These are phyloP conservation scores for Nannochloropsis salina DNA, from an alignment of 108 stramenopile species.

Conservation along the genomic window DNA sequence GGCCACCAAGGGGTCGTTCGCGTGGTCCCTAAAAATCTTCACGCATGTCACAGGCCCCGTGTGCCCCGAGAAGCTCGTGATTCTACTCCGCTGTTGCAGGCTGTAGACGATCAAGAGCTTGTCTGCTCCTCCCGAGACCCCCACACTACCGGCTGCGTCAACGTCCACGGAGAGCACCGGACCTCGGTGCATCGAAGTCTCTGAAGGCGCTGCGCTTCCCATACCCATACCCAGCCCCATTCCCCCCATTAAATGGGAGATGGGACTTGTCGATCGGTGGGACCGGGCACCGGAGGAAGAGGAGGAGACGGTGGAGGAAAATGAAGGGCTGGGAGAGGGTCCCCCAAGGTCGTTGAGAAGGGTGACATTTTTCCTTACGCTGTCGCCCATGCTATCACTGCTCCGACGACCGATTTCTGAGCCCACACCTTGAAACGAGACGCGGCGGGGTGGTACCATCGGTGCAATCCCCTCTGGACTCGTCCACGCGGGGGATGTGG, in stretches of 20 bases:
- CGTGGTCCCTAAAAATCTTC: constrained; percentile 6
- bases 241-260: not conserved
- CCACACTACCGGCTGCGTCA: not conserved
- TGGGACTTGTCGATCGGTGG: not conserved
- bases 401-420: not conserved
- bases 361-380: not conserved
- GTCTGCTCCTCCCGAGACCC: not conserved
- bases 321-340: not conserved
- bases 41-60: constrained; percentile 8
- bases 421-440: not conserved
- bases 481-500: too few species aligned
- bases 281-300: not conserved
- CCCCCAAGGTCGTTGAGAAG: not conserved
- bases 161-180: not conserved
- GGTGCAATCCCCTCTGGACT: too few species aligned
- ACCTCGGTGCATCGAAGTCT: not conserved
- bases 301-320: not conserved
- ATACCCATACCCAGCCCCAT: not conserved
- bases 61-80: constrained; percentile 14
- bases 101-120: not conserved
- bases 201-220: not conserved
- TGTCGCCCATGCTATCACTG: not conserved
- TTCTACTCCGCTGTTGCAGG: not conserved
- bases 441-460: not conserved
- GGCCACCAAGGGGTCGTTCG: not conserved